Base-by-base conservation (phyloP, 306 rosid species). In the Adenanthera pavonina region DNA sequence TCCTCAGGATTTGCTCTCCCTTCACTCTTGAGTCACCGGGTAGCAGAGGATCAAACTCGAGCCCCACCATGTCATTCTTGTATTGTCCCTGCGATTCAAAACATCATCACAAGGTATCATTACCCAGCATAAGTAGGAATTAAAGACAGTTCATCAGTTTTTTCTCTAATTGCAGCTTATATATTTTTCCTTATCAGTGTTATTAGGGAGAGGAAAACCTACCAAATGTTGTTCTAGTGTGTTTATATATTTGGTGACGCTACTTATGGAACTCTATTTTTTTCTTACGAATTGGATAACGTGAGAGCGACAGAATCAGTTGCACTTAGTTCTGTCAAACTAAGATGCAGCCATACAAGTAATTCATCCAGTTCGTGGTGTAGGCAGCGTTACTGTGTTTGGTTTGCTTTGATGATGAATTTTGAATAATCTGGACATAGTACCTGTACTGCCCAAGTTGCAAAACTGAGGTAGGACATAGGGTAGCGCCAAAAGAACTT, bases 401-500 rank as follows among this genome's bases (percentile, higher is more conserved):
- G 33, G 51, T 16, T 15, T 47, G 72, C 2, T 44, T 40, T 57
- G 65, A 3, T 34, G 49, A 77, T 77, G 30, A 48, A 61, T 61
- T 46, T 30, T n/a, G 19, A 69, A 4, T 61, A 34, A 3, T 25
- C n/a, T 10, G 30, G 30, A 25, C 30, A 25, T 25, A 25, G 6
- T 77, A 85, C 88, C 85, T 81, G 83, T 69, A 81, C 30, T 57
- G 83, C 83, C 85, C 85, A 85, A 5, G 85, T 78, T 41, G 78
- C 83, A 46, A 67, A 85, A 65, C 88, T 85, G 46, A 85, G 78
- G 43, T 85, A 85, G 76, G 81, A 85, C 80, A 85, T 61, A 13
- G 88, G 88, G 25, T 85, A 85, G 68, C 83, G 81, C 88, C 88
- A 85, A 78, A 85, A 81, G 73, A 79, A 41, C 85, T 78, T 74